Conservation (phyloP, 371 early-diverging fungal species). For the Rhizopus microsporus region DNA sequence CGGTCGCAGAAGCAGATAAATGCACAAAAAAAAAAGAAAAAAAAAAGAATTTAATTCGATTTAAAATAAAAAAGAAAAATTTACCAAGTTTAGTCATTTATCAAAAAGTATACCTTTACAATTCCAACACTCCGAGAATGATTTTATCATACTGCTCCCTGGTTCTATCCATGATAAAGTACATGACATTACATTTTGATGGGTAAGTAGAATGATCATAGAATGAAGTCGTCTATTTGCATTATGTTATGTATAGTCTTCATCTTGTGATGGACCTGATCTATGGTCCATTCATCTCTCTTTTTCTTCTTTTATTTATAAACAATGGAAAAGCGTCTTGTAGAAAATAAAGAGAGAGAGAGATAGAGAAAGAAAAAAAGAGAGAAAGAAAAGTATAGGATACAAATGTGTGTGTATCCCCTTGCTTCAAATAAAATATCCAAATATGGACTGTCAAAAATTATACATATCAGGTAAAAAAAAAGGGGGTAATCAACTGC, state of each 20-base stretch:
- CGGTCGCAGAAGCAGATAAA: no score
- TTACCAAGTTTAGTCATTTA: no score
- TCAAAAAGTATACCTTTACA: neutral
- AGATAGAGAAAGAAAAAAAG: neutral
- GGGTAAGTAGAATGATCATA: neutral
- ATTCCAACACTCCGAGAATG: constrained; percentile 1
- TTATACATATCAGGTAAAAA: constrained; percentile 26
- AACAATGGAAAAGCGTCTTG: no score
- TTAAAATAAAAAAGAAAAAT: no score
- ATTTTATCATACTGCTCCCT: constrained; percentile 2
- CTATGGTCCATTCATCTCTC: neutral
- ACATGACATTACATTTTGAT: constrained; percentile 7
- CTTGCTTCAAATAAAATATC: constrained; percentile 28
- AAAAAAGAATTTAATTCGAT: no score
- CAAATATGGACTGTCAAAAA: constrained; percentile 32
- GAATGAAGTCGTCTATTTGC: constrained; percentile 9
- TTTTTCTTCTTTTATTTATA: no score
- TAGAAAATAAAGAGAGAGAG: neutral
- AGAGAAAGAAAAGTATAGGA: constrained; percentile 4
- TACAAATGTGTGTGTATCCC: constrained; percentile 1
- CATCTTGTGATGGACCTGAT: neutral
- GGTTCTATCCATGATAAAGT: constrained; percentile 17
- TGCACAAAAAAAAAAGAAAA: no score
- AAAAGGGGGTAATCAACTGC: constrained; percentile 20
- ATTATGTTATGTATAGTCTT: neutral